Conservation (phyloP, 768 basidiomycete species). For the Kwoniella sp. region DNA sequence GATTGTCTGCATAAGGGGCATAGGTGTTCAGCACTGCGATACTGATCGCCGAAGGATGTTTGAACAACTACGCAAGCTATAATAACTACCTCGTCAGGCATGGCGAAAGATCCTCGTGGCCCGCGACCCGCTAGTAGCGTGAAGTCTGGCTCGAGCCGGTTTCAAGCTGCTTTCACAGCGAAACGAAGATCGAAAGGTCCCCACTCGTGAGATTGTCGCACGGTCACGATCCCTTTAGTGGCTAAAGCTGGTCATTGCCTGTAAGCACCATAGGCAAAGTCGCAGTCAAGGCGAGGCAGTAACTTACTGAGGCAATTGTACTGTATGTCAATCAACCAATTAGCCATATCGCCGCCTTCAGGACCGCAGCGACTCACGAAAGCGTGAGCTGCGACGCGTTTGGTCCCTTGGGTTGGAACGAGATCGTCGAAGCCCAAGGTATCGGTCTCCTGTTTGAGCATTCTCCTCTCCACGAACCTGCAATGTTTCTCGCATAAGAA, state of each 20-base stretch:
- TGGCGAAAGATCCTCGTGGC: too few species aligned
- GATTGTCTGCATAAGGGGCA: too few species aligned
- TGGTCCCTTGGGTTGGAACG: slow-evolving; percentile 6
- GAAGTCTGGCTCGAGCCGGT: too few species aligned
- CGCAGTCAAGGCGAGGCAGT: neutral
- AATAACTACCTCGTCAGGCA: too few species aligned
- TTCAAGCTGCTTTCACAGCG: neutral
- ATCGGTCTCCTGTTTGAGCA: slow-evolving; percentile 9
- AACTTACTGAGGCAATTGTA: slow-evolving; percentile 41
- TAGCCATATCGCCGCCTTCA: too few species aligned
- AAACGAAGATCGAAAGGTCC: slow-evolving; percentile 19
- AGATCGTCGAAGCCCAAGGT: slow-evolving; percentile 30
- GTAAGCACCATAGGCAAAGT: too few species aligned
- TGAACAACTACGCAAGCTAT: too few species aligned
- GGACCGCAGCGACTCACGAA: too few species aligned
- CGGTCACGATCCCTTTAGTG: slow-evolving; percentile 34
- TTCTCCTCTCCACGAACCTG: slow-evolving; percentile 31
- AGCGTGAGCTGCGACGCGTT: slow-evolving; percentile 31
- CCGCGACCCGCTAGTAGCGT: too few species aligned
- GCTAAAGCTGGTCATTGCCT: slow-evolving; percentile 42
- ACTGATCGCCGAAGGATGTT: too few species aligned
- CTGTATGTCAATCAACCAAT: too few species aligned
- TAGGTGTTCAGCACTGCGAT: too few species aligned
- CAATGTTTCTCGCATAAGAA: neutral
- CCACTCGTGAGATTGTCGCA: slow-evolving; percentile 27